Percentiles rank a stretch among this genome's conserved stretches.
Evolutionary conservation across 371 early-diverging fungal genomes (phyloP).

Genomic region (Lichtheimia corymbifera): DNA sequence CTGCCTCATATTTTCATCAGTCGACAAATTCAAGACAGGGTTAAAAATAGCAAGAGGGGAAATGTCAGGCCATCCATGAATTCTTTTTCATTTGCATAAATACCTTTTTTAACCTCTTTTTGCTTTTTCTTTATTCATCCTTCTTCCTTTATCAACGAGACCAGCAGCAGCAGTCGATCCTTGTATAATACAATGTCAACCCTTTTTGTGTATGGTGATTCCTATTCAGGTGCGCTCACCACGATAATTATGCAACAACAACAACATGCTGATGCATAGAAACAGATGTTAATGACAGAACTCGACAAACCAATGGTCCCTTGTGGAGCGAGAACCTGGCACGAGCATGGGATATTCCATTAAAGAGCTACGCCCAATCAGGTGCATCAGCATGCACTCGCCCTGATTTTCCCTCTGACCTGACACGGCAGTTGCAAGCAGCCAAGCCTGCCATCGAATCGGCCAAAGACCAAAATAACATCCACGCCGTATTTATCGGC

Average conservation of each 20-base stretch:
- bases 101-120: neutral
- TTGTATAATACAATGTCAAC: neutral
- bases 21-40: neutral
- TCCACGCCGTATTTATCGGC: slow-evolving; percentile 39
- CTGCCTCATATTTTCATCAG: neutral
- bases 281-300: slow-evolving; percentile 9
- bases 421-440: slow-evolving; percentile 4
- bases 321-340: slow-evolving; percentile 42
- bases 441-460: slow-evolving; percentile 11
- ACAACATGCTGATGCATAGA: too few species aligned
- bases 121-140: neutral
- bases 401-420: slow-evolving; percentile 9
- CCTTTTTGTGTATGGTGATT: slow-evolving; percentile 28
- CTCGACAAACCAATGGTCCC: slow-evolving; percentile 41
- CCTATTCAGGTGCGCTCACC: slow-evolving; percentile 52
- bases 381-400: slow-evolving; percentile 28
- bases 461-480: slow-evolving; percentile 8
- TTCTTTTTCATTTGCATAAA: slow-evolving; percentile 5
- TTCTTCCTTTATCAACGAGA: neutral
- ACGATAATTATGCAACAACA: neutral
- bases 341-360: slow-evolving; percentile 24
- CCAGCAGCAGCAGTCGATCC: neutral
- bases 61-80: slow-evolving; percentile 11
- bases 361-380: slow-evolving; percentile 28
- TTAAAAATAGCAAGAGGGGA: slow-evolving; percentile 7